Base-by-base conservation (phyloP, 108 stramenopile species). In the Parmales sp. region DNA sequence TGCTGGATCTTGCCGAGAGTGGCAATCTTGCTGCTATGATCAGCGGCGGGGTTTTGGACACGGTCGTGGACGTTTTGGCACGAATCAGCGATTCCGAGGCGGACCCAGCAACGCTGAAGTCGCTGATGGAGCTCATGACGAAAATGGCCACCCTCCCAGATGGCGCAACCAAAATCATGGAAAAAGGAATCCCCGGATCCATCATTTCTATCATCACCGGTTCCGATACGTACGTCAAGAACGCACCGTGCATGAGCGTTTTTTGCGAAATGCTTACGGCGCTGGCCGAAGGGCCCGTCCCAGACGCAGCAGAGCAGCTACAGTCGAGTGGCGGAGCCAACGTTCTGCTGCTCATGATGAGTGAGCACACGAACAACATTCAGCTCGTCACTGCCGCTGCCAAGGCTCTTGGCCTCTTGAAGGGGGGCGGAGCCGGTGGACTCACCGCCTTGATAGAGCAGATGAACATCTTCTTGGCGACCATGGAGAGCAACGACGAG, bases 331-430 rank as follows among this genome's bases (percentile, higher is more conserved):
- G 41, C 3, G 51, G 45, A 2, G 16, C 20, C 22, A 45, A 68
- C 37, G 25, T 51, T 2, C 67, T 68, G 37, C 36, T 68, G 37
- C 25, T 31, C 20, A 39, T 50, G 44, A 69, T 69, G 68, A 51
- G 37, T 36, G 23, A 11, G 23, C 25, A 31, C 39, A 13, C 44
- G 31, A 51, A 54, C 60, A 9, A 50, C 48, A 51, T 34, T 23
- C 39, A 37, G 1, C 31, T 69, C 26, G 54, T 39, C 16, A 13
- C 23, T 38, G n/a, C 31, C 25, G 39, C 38, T 29, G 68, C 68
- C 68, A 39, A 26, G 39, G 68, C 50, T 1, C 54, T 69, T 25
- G 65, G 41, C 7, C 3, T 28, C 16, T 2, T 66, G 43, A 28
- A 39, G 38, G 65, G 65, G 23, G 65, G 36, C 7, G 65, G 43